Conservation (phyloP, 1,284 basidiomycete species). For the Bjerkandera adusta region DNA sequence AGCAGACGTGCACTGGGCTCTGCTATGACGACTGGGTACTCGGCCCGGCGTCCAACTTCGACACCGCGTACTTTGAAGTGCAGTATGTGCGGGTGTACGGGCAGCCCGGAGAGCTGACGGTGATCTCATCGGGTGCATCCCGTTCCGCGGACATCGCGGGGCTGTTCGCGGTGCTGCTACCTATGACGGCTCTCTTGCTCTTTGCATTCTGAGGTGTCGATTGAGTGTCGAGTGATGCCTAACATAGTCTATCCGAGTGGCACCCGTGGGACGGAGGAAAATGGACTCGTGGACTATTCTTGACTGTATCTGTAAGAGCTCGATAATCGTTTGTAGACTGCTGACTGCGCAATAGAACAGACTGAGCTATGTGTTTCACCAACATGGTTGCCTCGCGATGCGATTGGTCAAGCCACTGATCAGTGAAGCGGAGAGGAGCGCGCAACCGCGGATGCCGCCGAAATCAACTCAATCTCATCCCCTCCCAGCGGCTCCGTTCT, state of each 20-base stretch:
- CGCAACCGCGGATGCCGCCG: no score
- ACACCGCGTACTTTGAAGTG: slow-evolving; percentile 77
- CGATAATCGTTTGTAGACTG: slow-evolving; percentile 4
- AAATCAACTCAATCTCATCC: no score
- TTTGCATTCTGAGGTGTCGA: slow-evolving; percentile 2
- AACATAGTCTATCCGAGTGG: not conserved
- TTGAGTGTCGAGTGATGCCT: not conserved
- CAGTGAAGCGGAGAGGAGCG: no score
- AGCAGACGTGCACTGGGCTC: slow-evolving; percentile 59
- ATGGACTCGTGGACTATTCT: slow-evolving; percentile 6
- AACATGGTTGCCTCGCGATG: no score
- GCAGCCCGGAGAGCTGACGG: slow-evolving; percentile 25
- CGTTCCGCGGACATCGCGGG: slow-evolving; percentile 21
- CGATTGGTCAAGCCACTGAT: no score
- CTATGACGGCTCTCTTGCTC: slow-evolving; percentile 14
- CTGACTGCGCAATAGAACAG: no score
- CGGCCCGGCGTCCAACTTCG: slow-evolving; percentile 61
- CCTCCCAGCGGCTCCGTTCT: no score
- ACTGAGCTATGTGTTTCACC: no score
- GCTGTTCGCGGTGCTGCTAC: slow-evolving; percentile 15
- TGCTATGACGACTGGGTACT: slow-evolving; percentile 79
- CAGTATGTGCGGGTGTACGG: slow-evolving; percentile 58
- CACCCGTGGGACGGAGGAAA: not conserved
- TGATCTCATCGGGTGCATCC: slow-evolving; percentile 21
- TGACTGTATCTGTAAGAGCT: slow-evolving; percentile 5